Percentiles rank a stretch among this genome's conserved stretches.
Evolutionary conservation across 306 rosid genomes (phyloP).

Genomic region (Abrus precatorius): DNA sequence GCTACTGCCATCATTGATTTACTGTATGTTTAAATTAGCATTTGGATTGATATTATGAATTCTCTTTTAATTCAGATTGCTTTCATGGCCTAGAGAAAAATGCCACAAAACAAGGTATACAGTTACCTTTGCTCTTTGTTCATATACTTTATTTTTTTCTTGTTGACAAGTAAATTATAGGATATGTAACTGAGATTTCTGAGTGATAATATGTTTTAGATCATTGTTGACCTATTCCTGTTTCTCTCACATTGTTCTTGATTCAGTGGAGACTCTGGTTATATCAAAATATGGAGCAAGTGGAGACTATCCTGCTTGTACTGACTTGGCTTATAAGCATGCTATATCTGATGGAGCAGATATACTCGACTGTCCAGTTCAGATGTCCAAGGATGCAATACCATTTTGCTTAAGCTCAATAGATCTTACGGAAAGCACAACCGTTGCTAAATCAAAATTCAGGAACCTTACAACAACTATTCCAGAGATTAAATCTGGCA

Average conservation of each 20-base stretch:
- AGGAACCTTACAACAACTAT: slow-evolving; percentile 45
- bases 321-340: slow-evolving; percentile 65
- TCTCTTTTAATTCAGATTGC: slow-evolving; percentile 66
- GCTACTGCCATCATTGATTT: background rate
- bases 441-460: slow-evolving; percentile 56
- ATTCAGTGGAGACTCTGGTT: slow-evolving; percentile 70
- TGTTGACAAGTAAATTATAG: slow-evolving; percentile 1
- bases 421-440: slow-evolving; percentile 78
- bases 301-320: slow-evolving; percentile 84
- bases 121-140: background rate
- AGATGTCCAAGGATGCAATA: slow-evolving; percentile 77
- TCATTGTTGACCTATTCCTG: slow-evolving; percentile 52
- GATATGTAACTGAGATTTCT: too few relatives aligned
- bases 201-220: background rate
- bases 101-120: slow-evolving; percentile 63
- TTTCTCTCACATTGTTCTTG: slow-evolving; percentile 43
- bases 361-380: slow-evolving; percentile 90
- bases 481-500: slow-evolving; percentile 61
- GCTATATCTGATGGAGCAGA: slow-evolving; percentile 79
- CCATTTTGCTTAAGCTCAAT: slow-evolving; percentile 86
- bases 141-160: slow-evolving; percentile 7
- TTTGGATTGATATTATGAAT: slow-evolving; percentile 36
- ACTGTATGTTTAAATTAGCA: background rate
- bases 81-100: slow-evolving; percentile 62
- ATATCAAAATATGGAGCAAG: slow-evolving; percentile 88